Evolutionary conservation across 768 basidiomycete genomes (phyloP).

Genomic region (Steccherinum ochraceum): DNA sequence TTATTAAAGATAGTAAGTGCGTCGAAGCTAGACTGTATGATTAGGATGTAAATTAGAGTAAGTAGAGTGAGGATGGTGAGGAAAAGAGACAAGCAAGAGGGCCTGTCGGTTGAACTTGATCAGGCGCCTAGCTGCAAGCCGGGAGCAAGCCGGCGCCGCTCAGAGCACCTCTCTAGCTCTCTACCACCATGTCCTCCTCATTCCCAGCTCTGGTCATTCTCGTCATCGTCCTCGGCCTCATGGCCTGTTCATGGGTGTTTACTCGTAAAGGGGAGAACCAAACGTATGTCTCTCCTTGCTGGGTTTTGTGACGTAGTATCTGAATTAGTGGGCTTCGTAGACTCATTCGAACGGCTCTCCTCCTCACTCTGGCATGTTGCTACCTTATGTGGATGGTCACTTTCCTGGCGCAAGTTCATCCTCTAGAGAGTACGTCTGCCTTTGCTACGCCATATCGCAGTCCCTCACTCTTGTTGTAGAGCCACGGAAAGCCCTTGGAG

Average conservation of each 20-base stretch:
- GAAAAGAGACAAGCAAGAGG: no score
- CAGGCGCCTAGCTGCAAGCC: no score
- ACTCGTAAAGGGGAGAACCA: slow-evolving; percentile 86
- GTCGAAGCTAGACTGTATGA: neutral
- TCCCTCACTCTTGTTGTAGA: no score
- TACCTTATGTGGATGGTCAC: slow-evolving; percentile 98
- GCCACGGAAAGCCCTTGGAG: slow-evolving; percentile 5
- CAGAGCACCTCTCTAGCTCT: no score
- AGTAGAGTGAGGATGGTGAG: neutral
- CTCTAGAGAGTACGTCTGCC: slow-evolving; percentile 63
- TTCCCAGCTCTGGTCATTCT: slow-evolving; percentile 67
- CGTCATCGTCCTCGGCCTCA: slow-evolving; percentile 57
- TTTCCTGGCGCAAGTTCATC: slow-evolving; percentile 93
- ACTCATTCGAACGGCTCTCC: slow-evolving; percentile 71
- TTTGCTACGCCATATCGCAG: neutral
- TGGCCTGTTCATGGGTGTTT: slow-evolving; percentile 57
- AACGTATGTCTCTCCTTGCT: slow-evolving; percentile 67
- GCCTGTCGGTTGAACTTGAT: no score
- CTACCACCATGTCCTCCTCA: slow-evolving; percentile 54
- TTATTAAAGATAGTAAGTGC: neutral
- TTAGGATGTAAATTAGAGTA: neutral
- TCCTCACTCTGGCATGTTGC: slow-evolving; percentile 75
- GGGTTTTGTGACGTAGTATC: no score
- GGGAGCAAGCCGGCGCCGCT: no score
- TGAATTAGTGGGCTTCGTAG: slow-evolving; percentile 48